These are phyloP conservation scores for Cladophialophora bantiana DNA, from an alignment of 2,329 filamentous ascomycete species.

Conservation along the genomic window DNA sequence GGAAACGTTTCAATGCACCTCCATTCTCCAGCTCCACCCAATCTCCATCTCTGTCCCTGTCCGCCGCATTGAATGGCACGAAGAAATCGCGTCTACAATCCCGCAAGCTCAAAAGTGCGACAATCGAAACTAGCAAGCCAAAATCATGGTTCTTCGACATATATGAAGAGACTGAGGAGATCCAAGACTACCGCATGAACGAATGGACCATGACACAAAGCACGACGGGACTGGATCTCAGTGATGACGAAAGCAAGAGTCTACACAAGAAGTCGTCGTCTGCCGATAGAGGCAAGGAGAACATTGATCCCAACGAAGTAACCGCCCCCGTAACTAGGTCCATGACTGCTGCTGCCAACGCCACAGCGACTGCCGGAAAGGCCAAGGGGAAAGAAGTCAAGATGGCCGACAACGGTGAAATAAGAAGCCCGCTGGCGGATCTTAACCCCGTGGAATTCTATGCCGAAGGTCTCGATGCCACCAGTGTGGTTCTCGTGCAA, in stretches of 20 bases:
- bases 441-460: constrained; percentile 73
- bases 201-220: constrained; percentile 75
- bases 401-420: constrained; percentile 68
- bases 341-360: constrained; percentile 38
- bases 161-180: constrained; percentile 87
- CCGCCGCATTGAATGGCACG: constrained; percentile 78
- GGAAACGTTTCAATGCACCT: constrained; percentile 76
- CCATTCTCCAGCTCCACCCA: constrained; percentile 58
- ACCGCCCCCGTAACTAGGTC: constrained; percentile 69
- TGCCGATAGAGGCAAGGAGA: constrained; percentile 84
- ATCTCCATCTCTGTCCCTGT: constrained; percentile 79
- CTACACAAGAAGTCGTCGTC: constrained; percentile 33
- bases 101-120: constrained; percentile 41
- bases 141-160: constrained; percentile 89
- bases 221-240: constrained; percentile 81
- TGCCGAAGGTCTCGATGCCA: constrained; percentile 68
- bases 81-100: constrained; percentile 44
- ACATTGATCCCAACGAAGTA: constrained; percentile 72
- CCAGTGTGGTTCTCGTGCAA: constrained; percentile 67
- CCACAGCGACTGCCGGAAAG: constrained; percentile 37
- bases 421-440: constrained; percentile 71
- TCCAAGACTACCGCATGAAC: constrained; percentile 82
- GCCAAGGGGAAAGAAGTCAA: constrained; percentile 39
- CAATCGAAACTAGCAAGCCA: constrained; percentile 64
- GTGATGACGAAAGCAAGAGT: constrained; percentile 75